Evolutionary conservation across 768 basidiomycete genomes (phyloP).

Genomic region (Mycena belliarum): DNA sequence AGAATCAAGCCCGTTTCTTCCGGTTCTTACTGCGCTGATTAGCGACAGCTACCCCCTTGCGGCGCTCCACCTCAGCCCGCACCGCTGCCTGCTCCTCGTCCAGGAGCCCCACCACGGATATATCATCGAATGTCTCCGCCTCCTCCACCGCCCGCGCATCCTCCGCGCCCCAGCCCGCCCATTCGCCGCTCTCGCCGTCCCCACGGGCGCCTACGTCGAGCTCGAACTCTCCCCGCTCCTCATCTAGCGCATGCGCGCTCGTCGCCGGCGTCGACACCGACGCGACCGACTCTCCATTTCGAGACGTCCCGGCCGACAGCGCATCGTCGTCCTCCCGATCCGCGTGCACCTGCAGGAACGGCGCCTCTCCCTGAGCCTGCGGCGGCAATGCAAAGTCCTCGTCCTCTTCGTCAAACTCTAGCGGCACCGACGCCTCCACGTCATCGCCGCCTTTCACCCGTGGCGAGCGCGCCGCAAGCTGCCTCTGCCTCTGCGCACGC

Average conservation of each 20-base stretch:
- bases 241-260: slow-evolving; percentile 32
- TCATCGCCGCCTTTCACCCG: slow-evolving; percentile 12
- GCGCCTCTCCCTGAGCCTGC: slow-evolving; percentile 18
- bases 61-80: slow-evolving; percentile 12
- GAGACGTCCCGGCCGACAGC: slow-evolving; percentile 28
- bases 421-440: slow-evolving; percentile 45
- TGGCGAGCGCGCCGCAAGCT: slow-evolving; percentile 53
- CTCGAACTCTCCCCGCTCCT: slow-evolving; percentile 21
- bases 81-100: slow-evolving; percentile 38
- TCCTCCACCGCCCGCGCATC: slow-evolving; percentile 51
- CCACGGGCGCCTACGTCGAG: slow-evolving; percentile 25
- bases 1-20: no score
- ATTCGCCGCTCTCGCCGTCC: slow-evolving; percentile 31
- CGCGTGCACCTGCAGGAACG: slow-evolving; percentile 13
- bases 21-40: no score
- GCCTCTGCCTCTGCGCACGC: slow-evolving; percentile 48
- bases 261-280: slow-evolving; percentile 44
- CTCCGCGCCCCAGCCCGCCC: slow-evolving; percentile 47
- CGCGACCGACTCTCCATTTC: slow-evolving; percentile 31
- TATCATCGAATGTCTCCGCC: slow-evolving; percentile 51
- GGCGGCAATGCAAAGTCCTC: slow-evolving; percentile 50
- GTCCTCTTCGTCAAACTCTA: slow-evolving; percentile 71
- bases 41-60: not conserved
- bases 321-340: slow-evolving; percentile 26
- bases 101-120: slow-evolving; percentile 42